Conservation (phyloP, 768 basidiomycete genomes). For the Termitomyces sp. region DNA sequence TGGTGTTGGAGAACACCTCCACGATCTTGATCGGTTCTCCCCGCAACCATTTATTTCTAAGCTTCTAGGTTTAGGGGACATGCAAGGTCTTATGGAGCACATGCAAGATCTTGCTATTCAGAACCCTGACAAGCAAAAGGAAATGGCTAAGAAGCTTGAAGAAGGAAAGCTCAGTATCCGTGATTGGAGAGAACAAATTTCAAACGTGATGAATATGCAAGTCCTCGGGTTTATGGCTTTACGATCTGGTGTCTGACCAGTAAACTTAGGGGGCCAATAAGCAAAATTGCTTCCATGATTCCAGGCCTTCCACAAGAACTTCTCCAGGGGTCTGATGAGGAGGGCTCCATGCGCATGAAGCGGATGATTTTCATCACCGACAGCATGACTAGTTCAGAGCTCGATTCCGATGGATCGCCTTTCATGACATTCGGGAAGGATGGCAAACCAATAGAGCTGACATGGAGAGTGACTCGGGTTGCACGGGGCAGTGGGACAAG, state of each 20-base stretch:
- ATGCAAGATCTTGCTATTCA: conserved; percentile 95
- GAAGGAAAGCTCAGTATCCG: conserved; percentile 96
- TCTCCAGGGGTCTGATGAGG: conserved; percentile 90
- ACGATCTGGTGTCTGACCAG: conserved; percentile 5
- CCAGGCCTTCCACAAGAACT: conserved; percentile 92
- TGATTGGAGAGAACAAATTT: conserved; percentile 97
- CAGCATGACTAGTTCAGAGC: conserved; percentile 89
- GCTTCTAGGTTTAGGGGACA: conserved; percentile 90
- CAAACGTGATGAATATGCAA: conserved; percentile 96
- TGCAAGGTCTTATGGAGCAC: conserved; percentile 97
- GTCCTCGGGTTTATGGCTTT: conserved; percentile 20
- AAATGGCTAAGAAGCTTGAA: conserved; percentile 96
- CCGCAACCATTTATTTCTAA: conserved; percentile 98
- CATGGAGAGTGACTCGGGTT: conserved; percentile 86
- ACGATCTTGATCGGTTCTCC: conserved; percentile 93
- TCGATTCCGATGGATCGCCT: conserved; percentile 90
- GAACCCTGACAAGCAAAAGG: conserved; percentile 95
- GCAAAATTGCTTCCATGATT: conserved; percentile 98
- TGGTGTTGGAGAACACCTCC: conserved; percentile 95
- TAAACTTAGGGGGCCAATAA: conserved; percentile 84
- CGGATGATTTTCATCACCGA: conserved; percentile 99
- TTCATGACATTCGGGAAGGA: conserved; percentile 87
- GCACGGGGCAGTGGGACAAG: conserved; percentile 92
- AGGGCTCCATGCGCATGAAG: conserved; percentile 86
- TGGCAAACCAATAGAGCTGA: conserved; percentile 79